Evolutionary conservation across 2,329 filamentous ascomycete genomes (phyloP).

Genomic region (Eutypa lata): DNA sequence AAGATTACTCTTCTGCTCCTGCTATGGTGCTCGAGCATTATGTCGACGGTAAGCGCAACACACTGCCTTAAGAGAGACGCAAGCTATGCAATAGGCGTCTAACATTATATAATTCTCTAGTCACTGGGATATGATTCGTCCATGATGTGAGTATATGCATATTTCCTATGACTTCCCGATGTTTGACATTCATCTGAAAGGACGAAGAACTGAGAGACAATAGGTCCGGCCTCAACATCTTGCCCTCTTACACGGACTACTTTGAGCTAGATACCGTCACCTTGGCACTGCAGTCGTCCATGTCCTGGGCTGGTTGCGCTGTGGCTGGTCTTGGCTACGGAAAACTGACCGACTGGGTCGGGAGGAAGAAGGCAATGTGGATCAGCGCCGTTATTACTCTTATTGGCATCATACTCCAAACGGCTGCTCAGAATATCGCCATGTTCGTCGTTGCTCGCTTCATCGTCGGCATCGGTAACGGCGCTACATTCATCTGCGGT

Average conservation of each 20-base stretch:
- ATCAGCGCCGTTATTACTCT: conserved; percentile 14
- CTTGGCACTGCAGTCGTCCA: conserved; percentile 23
- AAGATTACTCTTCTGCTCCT: conserved; percentile 3
- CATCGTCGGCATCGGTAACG: conserved; percentile 20
- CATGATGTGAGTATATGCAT: conserved; percentile 17
- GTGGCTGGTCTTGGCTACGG: too few relatives aligned
- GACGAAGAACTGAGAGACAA: too few relatives aligned
- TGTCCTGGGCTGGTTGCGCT: conserved; percentile 14
- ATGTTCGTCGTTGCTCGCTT: conserved; percentile 25
- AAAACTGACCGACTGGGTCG: conserved; percentile 16
- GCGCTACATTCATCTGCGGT: too few relatives aligned
- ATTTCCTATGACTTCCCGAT: too few relatives aligned
- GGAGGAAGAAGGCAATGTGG: conserved; percentile 21
- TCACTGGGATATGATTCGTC: conserved; percentile 28
- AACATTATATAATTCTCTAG: not conserved
- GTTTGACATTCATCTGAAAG: too few relatives aligned
- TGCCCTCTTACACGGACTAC: conserved; percentile 30
- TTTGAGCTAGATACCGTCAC: conserved; percentile 31
- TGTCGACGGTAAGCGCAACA: not conserved
- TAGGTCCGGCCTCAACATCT: conserved; percentile 29
- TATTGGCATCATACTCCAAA: conserved; percentile 17
- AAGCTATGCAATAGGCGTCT: too few relatives aligned
- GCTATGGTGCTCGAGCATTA: conserved; percentile 5
- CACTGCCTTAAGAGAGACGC: too few relatives aligned
- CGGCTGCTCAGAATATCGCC: conserved; percentile 19